Base-by-base conservation (phyloP, 1,139 yeast genomes). In the Meyerozyma athensensis region DNA sequence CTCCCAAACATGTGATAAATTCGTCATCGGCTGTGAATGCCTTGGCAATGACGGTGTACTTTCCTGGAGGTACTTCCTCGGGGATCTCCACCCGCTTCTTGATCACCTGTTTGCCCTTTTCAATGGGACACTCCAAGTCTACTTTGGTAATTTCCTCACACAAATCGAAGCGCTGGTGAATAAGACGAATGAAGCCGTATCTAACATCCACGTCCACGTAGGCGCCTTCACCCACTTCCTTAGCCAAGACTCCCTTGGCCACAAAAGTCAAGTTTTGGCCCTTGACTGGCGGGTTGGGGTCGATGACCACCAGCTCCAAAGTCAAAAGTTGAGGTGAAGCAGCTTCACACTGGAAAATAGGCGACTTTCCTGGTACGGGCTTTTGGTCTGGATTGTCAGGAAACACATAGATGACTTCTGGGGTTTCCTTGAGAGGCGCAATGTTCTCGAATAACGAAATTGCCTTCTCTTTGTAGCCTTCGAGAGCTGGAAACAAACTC, bases 11-110 rank as follows among this genome's bases (percentile, higher is more conserved):
- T 23, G 96, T 81, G 48, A 92, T 80, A 46, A 82, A 74, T 35
- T 75, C 80, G 50, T 86, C 96, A 40, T 85, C 87, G 36, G 66
- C 77, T 33, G 95, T 87, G 65, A 75, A 92, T 4, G 97, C 98
- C 54, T 92, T 78, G 14, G 97, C 97, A 43, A 73, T 69, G 36
- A 90, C 95, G 32, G 76, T 65, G 65, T 92, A 92, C 58, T 77
- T 83, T 33, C 97, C 98, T 20, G 97, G 96, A 42, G 98, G 97
- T 19, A 90, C 95, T 60, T 87, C 94, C n/a, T 72, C 68, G 14
- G 98, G 98, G 44, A 92, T 77, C 50, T 81, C 90, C 23, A 92
- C 94, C 34, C 68, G 63, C 61, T 89, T 87, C 26, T 72, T 61
- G 43, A 92, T 65, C 37, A 68, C 64, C 50, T 86, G 81, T 39